These are phyloP conservation scores for Cladosporium sp. DNA, from an alignment of 2,329 filamentous ascomycete genomes.

Conservation along the genomic window DNA sequence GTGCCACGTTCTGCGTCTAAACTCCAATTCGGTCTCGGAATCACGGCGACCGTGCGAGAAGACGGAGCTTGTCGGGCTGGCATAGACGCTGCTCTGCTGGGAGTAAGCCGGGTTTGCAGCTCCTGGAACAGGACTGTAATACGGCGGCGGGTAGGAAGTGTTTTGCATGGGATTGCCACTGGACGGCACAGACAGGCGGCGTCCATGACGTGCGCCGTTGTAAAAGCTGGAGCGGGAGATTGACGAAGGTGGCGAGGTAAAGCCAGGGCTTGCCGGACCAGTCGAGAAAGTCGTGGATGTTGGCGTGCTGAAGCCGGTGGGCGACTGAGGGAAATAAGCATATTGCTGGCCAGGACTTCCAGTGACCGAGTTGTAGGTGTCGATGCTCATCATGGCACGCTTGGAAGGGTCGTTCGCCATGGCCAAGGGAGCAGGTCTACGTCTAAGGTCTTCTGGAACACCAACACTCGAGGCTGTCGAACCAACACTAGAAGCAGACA, in stretches of 20 bases:
- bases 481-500: constrained; percentile 83
- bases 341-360: constrained; percentile 62
- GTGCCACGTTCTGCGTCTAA: constrained; percentile 86
- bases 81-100: constrained; percentile 57
- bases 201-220: constrained; percentile 65
- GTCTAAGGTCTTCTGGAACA: constrained; percentile 61
- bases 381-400: constrained; percentile 62
- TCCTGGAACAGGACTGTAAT: constrained; percentile 49
- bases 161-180: constrained; percentile 67
- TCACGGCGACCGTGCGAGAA: constrained; percentile 63
- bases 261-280: constrained; percentile 71
- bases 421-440: constrained; percentile 74
- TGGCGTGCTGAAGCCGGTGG: constrained; percentile 74
- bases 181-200: constrained; percentile 79
- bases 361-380: constrained; percentile 55
- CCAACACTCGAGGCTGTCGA: constrained; percentile 69
- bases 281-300: constrained; percentile 79
- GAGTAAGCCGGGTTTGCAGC: constrained; percentile 52
- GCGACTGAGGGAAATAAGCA: constrained; percentile 63
- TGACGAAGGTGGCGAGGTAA: constrained; percentile 69
- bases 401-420: constrained; percentile 67
- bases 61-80: constrained; percentile 62
- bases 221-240: constrained; percentile 69
- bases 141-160: constrained; percentile 50
- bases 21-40: constrained; percentile 68